Evolutionary conservation across 2,329 filamentous ascomycete species (phyloP).

Genomic region (Neopestalotiopsis sp.): DNA sequence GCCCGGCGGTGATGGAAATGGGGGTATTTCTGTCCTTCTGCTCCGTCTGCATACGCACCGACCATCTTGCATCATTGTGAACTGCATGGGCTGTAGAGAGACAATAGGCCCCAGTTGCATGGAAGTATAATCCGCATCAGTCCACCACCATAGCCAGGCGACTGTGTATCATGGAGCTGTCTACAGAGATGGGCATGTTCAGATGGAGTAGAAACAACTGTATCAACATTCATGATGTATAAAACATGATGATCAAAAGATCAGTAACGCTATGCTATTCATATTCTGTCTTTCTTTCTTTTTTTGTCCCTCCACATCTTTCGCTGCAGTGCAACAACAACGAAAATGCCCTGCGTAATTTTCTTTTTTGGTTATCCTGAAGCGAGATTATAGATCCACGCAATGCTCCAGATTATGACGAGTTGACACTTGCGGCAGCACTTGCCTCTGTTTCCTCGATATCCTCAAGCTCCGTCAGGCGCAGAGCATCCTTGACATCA

Average conservation of each 20-base stretch:
- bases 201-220: neutral
- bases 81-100: too few species aligned
- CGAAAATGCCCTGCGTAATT: neutral
- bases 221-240: neutral
- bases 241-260: neutral
- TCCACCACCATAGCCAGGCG: too few species aligned
- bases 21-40: too few species aligned
- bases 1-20: too few species aligned
- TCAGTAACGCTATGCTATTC: conserved; percentile 1
- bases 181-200: neutral
- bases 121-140: too few species aligned
- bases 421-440: conserved; percentile 14
- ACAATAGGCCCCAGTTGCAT: too few species aligned
- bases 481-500: conserved; percentile 83
- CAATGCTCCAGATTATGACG: neutral
- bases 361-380: neutral
- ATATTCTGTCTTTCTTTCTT: neutral
- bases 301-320: neutral
- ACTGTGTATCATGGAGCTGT: too few species aligned
- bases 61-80: too few species aligned
- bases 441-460: conserved; percentile 18
- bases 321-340: neutral
- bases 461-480: conserved; percentile 76
- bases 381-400: neutral
- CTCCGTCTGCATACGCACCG: too few species aligned